A percentile compares a stretch with the other conserved stretches of the same genome.
phyloP scores from a whole-genome alignment of 352 stramenopile species.

The Globisporangium sylvaticum region DNA sequence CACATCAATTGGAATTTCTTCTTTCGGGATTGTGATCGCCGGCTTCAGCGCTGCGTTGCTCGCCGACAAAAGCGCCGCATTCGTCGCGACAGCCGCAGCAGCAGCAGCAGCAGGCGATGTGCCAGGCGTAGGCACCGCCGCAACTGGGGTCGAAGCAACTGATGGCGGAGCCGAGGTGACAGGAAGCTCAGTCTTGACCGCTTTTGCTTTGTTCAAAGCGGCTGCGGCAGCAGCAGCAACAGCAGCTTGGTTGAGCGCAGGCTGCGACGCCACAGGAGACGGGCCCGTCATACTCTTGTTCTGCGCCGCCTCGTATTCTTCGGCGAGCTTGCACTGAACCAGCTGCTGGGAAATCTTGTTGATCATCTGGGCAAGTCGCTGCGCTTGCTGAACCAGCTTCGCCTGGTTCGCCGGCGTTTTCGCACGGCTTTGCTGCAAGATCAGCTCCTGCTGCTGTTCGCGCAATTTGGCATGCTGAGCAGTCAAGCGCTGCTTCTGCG shows the following conservation, averaged over 20 bases:
- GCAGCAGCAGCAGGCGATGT: conserved; percentile 9
- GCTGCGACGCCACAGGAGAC: conserved; percentile 21
- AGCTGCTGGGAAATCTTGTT: conserved; percentile 86
- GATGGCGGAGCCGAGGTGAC: conserved; percentile 6
- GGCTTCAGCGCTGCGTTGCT: conserved; percentile 17
- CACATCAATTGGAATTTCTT: conserved; percentile 4
- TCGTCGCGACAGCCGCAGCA: conserved; percentile 6
- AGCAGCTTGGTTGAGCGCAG: conserved; percentile 20
- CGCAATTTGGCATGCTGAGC: conserved; percentile 67
- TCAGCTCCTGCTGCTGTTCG: conserved; percentile 77
- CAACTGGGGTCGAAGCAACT: conserved; percentile 12
- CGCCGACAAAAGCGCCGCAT: conserved; percentile 8
- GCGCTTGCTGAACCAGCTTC: conserved; percentile 70
- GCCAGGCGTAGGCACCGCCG: conserved; percentile 4
- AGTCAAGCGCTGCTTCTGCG: conserved; percentile 64
- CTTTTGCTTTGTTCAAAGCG: conserved; percentile 33
- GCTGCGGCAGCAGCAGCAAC: conserved; percentile 22
- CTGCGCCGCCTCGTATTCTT: conserved; percentile 72
- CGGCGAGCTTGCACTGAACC: conserved; percentile 75
- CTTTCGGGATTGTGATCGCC: background rate
- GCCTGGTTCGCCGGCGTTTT: conserved; percentile 69
- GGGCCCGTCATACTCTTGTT: conserved; percentile 39
- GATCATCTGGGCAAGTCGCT: conserved; percentile 77
- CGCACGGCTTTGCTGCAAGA: conserved; percentile 64
- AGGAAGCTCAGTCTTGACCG: conserved; percentile 27